A percentile compares a stretch with the other conserved stretches of the same genome.
Conservation (phyloP, 2,329 filamentous ascomycete species). For the Colletotrichum musicola region DNA sequence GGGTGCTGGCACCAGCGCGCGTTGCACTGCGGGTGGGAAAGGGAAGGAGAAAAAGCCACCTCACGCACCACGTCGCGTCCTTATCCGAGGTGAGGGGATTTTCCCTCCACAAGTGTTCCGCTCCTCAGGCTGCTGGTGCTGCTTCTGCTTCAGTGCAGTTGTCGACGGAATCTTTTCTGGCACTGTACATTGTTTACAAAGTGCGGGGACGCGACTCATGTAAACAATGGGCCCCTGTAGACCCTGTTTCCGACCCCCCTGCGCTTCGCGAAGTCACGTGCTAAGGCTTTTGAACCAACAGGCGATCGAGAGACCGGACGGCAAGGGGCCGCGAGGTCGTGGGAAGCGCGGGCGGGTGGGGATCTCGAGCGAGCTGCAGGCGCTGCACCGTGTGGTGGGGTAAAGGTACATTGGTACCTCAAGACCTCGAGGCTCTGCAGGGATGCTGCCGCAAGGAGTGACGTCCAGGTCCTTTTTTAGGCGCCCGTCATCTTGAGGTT, state of each 20-base stretch:
- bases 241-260: constrained; percentile 20
- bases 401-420: no score
- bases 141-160: no score
- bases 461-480: constrained; percentile 25
- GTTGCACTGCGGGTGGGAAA: constrained; percentile 29
- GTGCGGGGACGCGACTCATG: constrained; percentile 36
- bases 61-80: background rate
- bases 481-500: constrained; percentile 28
- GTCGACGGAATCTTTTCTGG: background rate
- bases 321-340: background rate
- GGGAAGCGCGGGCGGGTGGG: background rate
- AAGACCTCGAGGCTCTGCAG: background rate
- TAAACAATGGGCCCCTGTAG: constrained; percentile 37
- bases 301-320: background rate
- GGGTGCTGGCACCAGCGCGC: constrained; percentile 19
- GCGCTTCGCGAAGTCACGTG: constrained; percentile 37
- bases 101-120: background rate
- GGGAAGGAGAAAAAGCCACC: background rate
- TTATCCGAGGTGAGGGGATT: constrained; percentile 11
- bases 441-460: constrained; percentile 11
- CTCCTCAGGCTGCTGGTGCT: background rate
- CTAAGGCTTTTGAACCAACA: background rate
- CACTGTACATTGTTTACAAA: constrained; percentile 39
- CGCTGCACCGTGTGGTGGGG: no score
- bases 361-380: background rate